These are phyloP conservation scores for Thelonectria olida DNA, from an alignment of 2,329 filamentous ascomycete species.

Conservation along the genomic window DNA sequence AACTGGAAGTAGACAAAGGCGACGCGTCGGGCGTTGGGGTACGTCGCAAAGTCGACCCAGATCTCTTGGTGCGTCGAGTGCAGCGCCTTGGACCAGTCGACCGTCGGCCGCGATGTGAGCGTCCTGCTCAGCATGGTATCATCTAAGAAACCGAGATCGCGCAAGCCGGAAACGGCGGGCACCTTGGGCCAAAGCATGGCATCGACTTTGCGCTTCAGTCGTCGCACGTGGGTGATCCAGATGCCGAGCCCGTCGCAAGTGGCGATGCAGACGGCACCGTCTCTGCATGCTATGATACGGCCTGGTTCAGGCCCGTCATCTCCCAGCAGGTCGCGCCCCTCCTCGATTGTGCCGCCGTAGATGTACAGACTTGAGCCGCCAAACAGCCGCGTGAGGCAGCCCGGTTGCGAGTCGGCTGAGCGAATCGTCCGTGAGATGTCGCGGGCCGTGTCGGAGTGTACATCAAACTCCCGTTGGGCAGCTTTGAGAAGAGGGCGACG, in stretches of 20 bases:
- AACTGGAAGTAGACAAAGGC: conserved; percentile 28
- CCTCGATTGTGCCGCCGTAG: conserved; percentile 15
- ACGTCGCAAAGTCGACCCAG: conserved; percentile 3
- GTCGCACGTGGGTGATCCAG: conserved; percentile 26
- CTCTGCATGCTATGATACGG: not conserved
- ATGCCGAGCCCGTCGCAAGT: conserved; percentile 22
- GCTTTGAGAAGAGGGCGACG: conserved; percentile 7
- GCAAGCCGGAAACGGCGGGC: conserved; percentile 17
- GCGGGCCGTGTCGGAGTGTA: conserved; percentile 7
- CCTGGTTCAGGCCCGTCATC: not conserved
- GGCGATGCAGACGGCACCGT: conserved; percentile 10
- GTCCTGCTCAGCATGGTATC: not conserved
- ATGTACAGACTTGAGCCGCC: conserved; percentile 16
- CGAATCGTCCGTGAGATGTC: conserved; percentile 27
- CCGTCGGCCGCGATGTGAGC: not conserved
- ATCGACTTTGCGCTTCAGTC: conserved; percentile 28
- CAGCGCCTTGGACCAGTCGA: conserved; percentile 5
- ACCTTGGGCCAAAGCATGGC: conserved; percentile 28
- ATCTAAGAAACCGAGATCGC: conserved; percentile 3
- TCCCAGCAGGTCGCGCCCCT: not conserved
- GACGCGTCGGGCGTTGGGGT: conserved; percentile 4
- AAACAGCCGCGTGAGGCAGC: conserved; percentile 21
- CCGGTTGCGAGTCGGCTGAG: conserved; percentile 27
- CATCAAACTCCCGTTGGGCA: conserved; percentile 16
- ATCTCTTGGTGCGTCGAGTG: conserved; percentile 7